These are phyloP conservation scores for Mycena maculata DNA, from an alignment of 768 basidiomycete species.

Conservation along the genomic window DNA sequence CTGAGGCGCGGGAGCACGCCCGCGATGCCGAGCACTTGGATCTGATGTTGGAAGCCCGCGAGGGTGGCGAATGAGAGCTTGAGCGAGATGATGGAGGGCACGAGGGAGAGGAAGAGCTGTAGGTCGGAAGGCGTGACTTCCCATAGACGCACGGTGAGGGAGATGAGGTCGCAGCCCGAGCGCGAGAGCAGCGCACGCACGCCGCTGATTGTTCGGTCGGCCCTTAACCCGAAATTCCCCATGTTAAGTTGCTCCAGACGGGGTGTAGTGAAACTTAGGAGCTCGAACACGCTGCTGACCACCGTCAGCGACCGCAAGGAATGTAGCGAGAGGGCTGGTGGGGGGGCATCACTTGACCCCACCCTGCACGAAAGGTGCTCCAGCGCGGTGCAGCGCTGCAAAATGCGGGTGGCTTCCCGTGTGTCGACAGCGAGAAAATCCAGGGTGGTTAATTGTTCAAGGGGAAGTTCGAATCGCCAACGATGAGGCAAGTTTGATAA, in stretches of 20 bases:
- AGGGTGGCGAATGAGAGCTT: background rate
- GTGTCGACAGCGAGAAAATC: background rate
- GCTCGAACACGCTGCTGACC: background rate
- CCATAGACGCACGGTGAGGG: background rate
- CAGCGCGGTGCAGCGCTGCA: background rate
- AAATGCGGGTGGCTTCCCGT: background rate
- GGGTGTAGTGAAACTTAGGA: background rate
- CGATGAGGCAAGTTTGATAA: background rate
- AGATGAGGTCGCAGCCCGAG: background rate
- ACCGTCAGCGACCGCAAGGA: background rate
- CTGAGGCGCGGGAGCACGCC: constrained; percentile 7
- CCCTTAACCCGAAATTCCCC: background rate
- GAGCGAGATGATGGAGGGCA: background rate
- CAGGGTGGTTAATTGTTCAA: background rate
- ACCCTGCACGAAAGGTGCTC: background rate
- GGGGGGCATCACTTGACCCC: background rate
- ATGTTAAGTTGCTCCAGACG: background rate
- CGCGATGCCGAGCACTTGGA: background rate
- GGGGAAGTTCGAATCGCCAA: background rate
- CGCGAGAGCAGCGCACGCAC: background rate
- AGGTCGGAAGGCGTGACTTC: no score
- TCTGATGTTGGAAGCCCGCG: background rate
- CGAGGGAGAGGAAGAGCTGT: background rate
- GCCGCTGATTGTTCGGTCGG: no score
- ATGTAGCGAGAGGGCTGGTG: background rate